Base-by-base conservation (phyloP, 495 filamentous ascomycete genomes). In the Thermochaetoides thermophila region DNA sequence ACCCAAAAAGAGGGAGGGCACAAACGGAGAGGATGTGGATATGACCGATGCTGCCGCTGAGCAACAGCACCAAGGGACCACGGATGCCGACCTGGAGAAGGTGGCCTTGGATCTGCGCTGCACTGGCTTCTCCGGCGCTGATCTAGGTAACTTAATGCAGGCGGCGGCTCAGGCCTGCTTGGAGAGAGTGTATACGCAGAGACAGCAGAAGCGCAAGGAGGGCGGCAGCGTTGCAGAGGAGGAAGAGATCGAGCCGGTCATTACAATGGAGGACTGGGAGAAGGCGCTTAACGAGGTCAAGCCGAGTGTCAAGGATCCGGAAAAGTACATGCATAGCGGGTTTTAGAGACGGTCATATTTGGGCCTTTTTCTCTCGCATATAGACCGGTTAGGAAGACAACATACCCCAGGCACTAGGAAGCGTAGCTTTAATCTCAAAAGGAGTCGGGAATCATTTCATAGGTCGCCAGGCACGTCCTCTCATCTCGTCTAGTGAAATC, bases 61-160 rank as follows among this genome's bases (percentile, higher is more conserved):
- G 10, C 34, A 58, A 22, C 31, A 46, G 21, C 38, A 54, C 27
- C 1, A 12, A 0, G 19, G 12, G 2, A 31, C 15, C 1, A 2
- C 1, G 6, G 46, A 59, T 23, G 54, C 67, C 2, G 48, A 60
- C 8, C 48, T 81, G 3, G 63, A 68, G 29, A 47, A 46, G 14
- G 60, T 93, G 24, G 87, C 81, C 0, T 64, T 69, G 35, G 74
- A 76, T 44, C 10, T 33, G 11, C 60, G 74, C 5, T 93, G 86
- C 49, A 67, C 76, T n/a, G 76, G 82, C 2, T 95, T 84, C 54
- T 85, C 79, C 37, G 89, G 89, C 44, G 89, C 89, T 1, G 89
- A 97, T 61, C 53, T 97, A 37, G 74, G 73, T 9, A 83, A 76
- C 45, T 48, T 94, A 33, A 60, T 86, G 32, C 68, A 78, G 38